Evolutionary conservation across 2,329 filamentous ascomycete genomes (phyloP), one percentile per base, ranked within the genome.

Genomic region (Rhynchosporium agropyri): DNA sequence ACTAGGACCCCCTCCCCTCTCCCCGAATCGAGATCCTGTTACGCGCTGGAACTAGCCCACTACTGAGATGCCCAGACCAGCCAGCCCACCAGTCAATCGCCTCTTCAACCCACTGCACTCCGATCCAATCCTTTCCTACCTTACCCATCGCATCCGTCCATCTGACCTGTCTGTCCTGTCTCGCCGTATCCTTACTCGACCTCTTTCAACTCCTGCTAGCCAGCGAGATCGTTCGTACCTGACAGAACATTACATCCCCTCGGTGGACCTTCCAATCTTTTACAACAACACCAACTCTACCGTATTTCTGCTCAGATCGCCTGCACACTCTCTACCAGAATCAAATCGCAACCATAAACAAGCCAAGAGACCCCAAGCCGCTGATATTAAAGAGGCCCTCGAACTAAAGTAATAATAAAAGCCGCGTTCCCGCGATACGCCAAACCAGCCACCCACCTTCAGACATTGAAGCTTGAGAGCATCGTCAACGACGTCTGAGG

Each of bases 201-300:
- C 68, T 70, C 67, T 67, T 68, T 68, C 67, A 57, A 61, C 63
- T 50, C 63, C 68, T 69, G 67, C 66, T 43, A 69, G 66, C 57
- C 67, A 63, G 66, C 65, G 29, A 43, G 58, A 65, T 63, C 51
- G 66, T 68, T 20, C 33, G 33, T 36, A 67, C 66, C 65, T 67
- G 60, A 67, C 66, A 62, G 63, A 54, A 57, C 63, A 60, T 58
- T 61, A 68, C 67, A 63, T 65, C 62, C 57, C 63, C 60, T 58
- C 48, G 28, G 40, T 49, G 58, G 40, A 54, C 10, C 50, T 54
- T 54, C 33, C 51, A 31, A 53, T 56, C 59, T 50, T 60, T 38
- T 63, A 63, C 61, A 50, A 57, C 56, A 38, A 54, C 40, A 45
- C 42, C 64, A 65, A 63, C 63, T 62, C 64, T 62, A 6, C 31